A percentile compares a stretch with the other conserved stretches of the same genome.
Conservation (phyloP, 176 grass and related monocot genomes). For the Secale cereale region DNA sequence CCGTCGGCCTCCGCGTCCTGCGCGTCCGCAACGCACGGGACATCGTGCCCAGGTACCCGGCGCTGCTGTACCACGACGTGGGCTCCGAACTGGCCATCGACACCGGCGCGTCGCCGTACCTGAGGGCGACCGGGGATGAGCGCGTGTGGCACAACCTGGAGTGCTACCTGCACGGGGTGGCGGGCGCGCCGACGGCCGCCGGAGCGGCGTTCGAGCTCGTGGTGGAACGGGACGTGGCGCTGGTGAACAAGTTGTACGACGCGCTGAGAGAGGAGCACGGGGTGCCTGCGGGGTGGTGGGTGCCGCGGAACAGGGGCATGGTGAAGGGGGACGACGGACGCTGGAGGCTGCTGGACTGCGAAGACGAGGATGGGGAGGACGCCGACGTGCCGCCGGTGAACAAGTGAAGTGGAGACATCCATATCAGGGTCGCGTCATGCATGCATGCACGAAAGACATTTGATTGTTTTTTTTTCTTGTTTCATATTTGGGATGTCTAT, state of each 20-base stretch:
- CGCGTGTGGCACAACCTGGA: constrained; percentile 56
- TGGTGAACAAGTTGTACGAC: constrained; percentile 52
- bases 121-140: constrained; percentile 25
- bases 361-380: constrained; percentile 16
- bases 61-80: constrained; percentile 43
- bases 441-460: too few species aligned
- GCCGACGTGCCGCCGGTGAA: background rate
- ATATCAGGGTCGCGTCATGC: background rate
- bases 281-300: constrained; percentile 47
- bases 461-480: too few species aligned
- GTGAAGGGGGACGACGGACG: constrained; percentile 21
- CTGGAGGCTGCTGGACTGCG: constrained; percentile 42
- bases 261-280: constrained; percentile 37
- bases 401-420: background rate
- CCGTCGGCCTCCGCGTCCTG: constrained; percentile 28
- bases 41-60: constrained; percentile 49
- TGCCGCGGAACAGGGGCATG: constrained; percentile 52
- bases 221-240: constrained; percentile 51
- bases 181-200: background rate
- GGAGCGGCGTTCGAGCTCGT: constrained; percentile 30
- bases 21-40: constrained; percentile 53
- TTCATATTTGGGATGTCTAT: too few species aligned
- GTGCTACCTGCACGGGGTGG: constrained; percentile 62
- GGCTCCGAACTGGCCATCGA: constrained; percentile 47
- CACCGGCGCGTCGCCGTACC: constrained; percentile 46